Conservation (phyloP, 768 basidiomycete genomes). For the Terana coerulea region DNA sequence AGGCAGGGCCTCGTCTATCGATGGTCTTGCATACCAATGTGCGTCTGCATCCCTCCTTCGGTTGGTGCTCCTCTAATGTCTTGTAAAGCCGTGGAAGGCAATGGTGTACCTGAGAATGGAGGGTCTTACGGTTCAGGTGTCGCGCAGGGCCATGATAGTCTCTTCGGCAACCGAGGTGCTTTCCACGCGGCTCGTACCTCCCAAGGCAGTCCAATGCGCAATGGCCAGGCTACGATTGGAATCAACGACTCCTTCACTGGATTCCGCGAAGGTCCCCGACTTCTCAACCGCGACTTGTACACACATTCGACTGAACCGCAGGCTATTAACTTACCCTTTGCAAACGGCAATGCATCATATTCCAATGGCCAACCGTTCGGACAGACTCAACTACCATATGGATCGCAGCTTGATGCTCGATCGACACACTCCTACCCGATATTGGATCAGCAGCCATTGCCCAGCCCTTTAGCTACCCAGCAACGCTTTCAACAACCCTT, state of each 20-base stretch:
- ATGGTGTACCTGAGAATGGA: not conserved
- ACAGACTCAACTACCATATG: constrained; percentile 12
- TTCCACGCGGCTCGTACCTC: constrained; percentile 2
- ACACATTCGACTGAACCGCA: constrained; percentile 15
- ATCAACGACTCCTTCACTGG: constrained; percentile 14
- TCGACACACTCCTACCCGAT: constrained; percentile 20
- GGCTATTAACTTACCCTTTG: constrained; percentile 11
- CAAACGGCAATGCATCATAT: constrained; percentile 18
- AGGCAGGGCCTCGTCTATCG: constrained; percentile 29
- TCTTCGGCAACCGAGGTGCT: not conserved
- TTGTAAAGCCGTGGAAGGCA: not conserved
- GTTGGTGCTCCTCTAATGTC: not conserved
- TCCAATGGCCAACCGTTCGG: constrained; percentile 19
- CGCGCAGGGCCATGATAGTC: not conserved
- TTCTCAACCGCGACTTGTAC: constrained; percentile 19
- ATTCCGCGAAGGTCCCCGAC: constrained; percentile 12
- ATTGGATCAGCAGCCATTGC: constrained; percentile 20
- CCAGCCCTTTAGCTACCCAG: constrained; percentile 8
- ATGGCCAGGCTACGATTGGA: constrained; percentile 10
- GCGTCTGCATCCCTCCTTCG: constrained; percentile 1
- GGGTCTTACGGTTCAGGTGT: not conserved
- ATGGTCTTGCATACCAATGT: constrained; percentile 36
- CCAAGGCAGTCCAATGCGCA: constrained; percentile 3
- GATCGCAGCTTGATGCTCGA: constrained; percentile 14
- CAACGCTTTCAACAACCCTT: constrained; percentile 19